Evolutionary conservation across 2,329 filamentous ascomycete genomes (phyloP).

Genomic region (Fusarium staphyleae): DNA sequence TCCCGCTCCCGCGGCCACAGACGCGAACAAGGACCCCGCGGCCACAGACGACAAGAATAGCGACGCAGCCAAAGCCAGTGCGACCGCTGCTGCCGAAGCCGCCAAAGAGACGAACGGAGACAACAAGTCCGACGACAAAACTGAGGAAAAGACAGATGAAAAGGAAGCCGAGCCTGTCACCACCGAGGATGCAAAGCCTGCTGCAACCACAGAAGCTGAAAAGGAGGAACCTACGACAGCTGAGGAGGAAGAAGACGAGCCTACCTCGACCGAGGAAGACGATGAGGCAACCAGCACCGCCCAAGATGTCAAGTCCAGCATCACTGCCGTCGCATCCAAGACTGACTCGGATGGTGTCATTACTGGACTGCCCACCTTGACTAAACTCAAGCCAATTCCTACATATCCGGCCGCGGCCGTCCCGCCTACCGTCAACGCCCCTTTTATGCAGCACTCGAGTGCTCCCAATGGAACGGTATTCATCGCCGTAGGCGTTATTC

Average conservation of each 20-base stretch:
- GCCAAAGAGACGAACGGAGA: slow-evolving; percentile 29
- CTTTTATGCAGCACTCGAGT: slow-evolving; percentile 88
- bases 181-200: slow-evolving; percentile 16
- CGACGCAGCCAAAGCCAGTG: slow-evolving; percentile 16
- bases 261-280: slow-evolving; percentile 33
- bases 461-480: slow-evolving; percentile 95
- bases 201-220: slow-evolving; percentile 21
- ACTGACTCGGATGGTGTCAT: slow-evolving; percentile 34
- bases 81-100: slow-evolving; percentile 16
- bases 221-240: slow-evolving; percentile 23
- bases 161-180: slow-evolving; percentile 18
- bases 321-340: slow-evolving; percentile 25
- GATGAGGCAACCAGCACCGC: slow-evolving; percentile 22
- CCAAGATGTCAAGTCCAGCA: slow-evolving; percentile 17
- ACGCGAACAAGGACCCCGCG: slow-evolving; percentile 7
- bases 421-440: slow-evolving; percentile 82
- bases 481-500: slow-evolving; percentile 87
- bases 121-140: slow-evolving; percentile 3
- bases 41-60: slow-evolving; percentile 3
- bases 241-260: slow-evolving; percentile 16
- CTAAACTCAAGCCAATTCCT: slow-evolving; percentile 49
- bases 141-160: slow-evolving; percentile 6
- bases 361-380: slow-evolving; percentile 53
- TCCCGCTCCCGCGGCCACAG: slow-evolving; percentile 16
- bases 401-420: slow-evolving; percentile 77